Base-by-base conservation (phyloP, 2,329 filamentous ascomycete species). In the Dactylellina drechsleri region DNA sequence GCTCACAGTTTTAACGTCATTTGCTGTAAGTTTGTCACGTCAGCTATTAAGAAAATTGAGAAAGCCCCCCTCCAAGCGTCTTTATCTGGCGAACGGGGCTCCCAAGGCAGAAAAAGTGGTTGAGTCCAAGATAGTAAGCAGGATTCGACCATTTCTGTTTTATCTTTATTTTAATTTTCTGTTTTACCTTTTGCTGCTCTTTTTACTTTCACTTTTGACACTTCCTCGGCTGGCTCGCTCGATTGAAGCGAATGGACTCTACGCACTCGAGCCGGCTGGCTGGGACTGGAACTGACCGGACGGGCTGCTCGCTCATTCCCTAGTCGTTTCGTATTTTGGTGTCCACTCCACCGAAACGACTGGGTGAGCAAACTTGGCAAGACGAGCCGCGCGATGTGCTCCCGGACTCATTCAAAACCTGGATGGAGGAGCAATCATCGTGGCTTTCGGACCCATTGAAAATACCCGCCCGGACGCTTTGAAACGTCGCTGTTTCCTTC, bases 381-480 rank as follows among this genome's bases (percentile, higher is more conserved):
- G 60, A n/a, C 66, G 57, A 70, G 66, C 66, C 66, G 66, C 56
- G 41, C 47, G 66, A 62, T 2, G 4, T 28, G 26, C 18, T 57
- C 40, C 6, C 50, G 57, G 50, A 56, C 43, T 62, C 66, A 62
- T 56, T 45, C 59, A 70, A 58, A 36, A 28, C 26, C 31, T 16
- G 40, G 31, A 36, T n/a, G 5, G 16, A 36, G 54, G 36, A 26
- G 20, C 54, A 58, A 43, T 47, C 66, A 56, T 59, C 54, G 45
- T 67, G 64, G 54, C 50, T 56, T 47, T 57, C 43, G 54, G 26
- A 66, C 47, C 53, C 62, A 56, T 67, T 58, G 49, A 50, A 62
- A 62, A 61, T 70, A 70, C 56, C 66, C 66, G 66, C 66, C 66
- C 61, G 50, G 66, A 31, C 49, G 31, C 40, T 70, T 70, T 70